Conservation (phyloP, 805 yeast species). For the Wickerhamiella hasegawae region DNA sequence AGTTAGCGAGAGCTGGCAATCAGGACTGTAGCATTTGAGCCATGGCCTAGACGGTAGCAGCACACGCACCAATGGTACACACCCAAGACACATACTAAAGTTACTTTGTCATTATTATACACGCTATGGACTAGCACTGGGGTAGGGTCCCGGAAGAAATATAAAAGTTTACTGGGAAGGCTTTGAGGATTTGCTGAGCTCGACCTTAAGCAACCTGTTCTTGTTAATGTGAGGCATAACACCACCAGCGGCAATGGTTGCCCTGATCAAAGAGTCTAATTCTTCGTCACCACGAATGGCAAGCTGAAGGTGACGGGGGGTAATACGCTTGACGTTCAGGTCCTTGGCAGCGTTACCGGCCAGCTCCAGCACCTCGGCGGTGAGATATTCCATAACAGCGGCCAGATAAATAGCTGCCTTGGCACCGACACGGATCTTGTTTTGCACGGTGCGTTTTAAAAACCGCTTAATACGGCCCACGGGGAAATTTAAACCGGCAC, state of each 20-base stretch:
- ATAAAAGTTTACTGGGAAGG: no score
- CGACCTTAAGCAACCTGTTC: conserved; percentile 59
- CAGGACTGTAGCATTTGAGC: no score
- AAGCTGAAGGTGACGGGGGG: conserved; percentile 91
- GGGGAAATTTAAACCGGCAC: conserved; percentile 44
- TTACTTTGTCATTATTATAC: no score
- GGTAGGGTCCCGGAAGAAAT: no score
- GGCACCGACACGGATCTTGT: conserved; percentile 61
- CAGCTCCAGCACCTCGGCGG: conserved; percentile 93
- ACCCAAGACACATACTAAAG: no score
- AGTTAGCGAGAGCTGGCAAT: no score
- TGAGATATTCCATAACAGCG: conserved; percentile 87
- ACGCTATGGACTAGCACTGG: no score
- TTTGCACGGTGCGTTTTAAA: conserved; percentile 72
- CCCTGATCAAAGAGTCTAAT: conserved; percentile 72
- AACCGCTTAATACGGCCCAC: conserved; percentile 98
- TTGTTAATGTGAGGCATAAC: conserved; percentile 88
- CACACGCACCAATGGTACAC: no score
- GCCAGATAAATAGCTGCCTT: conserved; percentile 87
- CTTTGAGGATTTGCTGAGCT: no score
- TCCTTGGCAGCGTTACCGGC: conserved; percentile 99
- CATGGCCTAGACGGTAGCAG: no score
- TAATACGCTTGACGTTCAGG: conserved; percentile 86
- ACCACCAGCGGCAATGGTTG: conserved; percentile 98
- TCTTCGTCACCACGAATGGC: conserved; percentile 98